Evolutionary conservation across 495 filamentous ascomycete species (phyloP).

Genomic region (Margaritispora aquatica): DNA sequence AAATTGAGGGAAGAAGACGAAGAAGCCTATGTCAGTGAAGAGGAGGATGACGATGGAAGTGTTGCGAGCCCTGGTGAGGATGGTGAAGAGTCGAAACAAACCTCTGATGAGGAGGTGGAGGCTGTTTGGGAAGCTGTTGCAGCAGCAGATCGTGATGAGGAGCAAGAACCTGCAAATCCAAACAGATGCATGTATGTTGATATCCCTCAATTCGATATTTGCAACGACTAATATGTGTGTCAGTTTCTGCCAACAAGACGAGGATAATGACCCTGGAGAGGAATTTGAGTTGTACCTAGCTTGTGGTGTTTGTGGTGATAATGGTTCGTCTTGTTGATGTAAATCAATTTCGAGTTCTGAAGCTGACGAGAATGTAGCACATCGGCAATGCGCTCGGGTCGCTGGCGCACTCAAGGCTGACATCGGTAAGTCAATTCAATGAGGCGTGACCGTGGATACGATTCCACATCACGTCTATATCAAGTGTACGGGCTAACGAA

Average conservation of each 20-base stretch:
- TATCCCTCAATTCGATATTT: not conserved
- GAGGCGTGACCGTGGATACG: not conserved
- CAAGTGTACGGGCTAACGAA: not conserved
- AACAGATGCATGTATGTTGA: conserved; percentile 25
- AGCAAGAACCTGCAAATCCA: conserved; percentile 48
- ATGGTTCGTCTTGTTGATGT: conserved; percentile 76
- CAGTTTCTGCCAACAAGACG: conserved; percentile 26
- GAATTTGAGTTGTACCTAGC: conserved; percentile 84
- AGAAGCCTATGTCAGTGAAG: conserved; percentile 32
- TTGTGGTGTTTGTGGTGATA: conserved; percentile 77
- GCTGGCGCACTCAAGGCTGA: conserved; percentile 62
- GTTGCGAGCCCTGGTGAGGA: conserved; percentile 20
- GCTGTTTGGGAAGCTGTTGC: conserved; percentile 51
- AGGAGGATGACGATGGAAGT: conserved; percentile 39
- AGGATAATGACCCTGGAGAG: conserved; percentile 36
- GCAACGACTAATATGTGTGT: not conserved
- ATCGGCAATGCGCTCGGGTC: conserved; percentile 88
- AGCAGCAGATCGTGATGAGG: conserved; percentile 53
- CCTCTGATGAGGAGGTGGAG: conserved; percentile 35
- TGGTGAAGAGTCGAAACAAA: conserved; percentile 27
- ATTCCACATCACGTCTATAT: not conserved
- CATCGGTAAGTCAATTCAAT: conserved; percentile 48
- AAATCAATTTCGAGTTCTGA: conserved; percentile 18
- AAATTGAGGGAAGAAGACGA: conserved; percentile 33
- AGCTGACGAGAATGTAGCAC: conserved; percentile 56